Evolutionary conservation across 1,139 yeast species (phyloP).

Genomic region (Yamadazyma mexicana): DNA sequence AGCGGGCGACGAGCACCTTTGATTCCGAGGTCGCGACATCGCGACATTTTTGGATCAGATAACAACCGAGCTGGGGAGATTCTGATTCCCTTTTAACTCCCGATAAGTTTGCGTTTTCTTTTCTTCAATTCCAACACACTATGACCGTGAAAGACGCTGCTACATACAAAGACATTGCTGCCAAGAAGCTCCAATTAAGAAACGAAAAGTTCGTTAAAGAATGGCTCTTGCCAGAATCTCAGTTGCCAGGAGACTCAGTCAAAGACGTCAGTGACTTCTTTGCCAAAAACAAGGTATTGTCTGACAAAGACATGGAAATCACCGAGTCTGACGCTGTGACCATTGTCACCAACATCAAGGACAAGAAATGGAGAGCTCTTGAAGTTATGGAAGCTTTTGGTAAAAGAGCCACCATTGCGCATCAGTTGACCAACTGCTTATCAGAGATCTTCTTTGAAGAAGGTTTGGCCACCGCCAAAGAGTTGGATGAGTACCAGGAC

Average conservation of each 20-base stretch:
- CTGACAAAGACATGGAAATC: conserved; percentile 31
- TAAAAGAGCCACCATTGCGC: conserved; percentile 46
- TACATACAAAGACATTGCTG: conserved; percentile 29
- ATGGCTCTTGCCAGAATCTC: conserved; percentile 38
- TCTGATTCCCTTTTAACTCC: no score
- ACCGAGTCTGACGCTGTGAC: conserved; percentile 36
- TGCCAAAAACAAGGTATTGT: conserved; percentile 22
- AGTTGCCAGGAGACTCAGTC: conserved; percentile 27
- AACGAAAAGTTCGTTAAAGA: conserved; percentile 35
- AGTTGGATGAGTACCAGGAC: conserved; percentile 27
- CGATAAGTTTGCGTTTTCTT: no score
- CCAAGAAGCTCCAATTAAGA: conserved; percentile 32
- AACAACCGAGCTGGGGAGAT: no score
- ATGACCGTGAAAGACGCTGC: conserved; percentile 9
- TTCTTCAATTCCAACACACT: background rate
- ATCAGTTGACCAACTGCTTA: conserved; percentile 42
- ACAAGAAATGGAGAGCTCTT: conserved; percentile 25
- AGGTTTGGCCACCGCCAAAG: conserved; percentile 28
- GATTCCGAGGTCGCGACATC: conserved; percentile 1
- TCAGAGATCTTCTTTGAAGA: conserved; percentile 37
- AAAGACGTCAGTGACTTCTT: conserved; percentile 41
- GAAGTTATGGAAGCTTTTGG: conserved; percentile 29
- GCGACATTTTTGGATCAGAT: conserved; percentile 5
- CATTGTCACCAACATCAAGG: conserved; percentile 33
- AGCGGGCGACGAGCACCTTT: background rate